Evolutionary conservation across 345 rosid species (phyloP), one percentile per base, ranked within the genome.

Genomic region (Citrus sp.): DNA sequence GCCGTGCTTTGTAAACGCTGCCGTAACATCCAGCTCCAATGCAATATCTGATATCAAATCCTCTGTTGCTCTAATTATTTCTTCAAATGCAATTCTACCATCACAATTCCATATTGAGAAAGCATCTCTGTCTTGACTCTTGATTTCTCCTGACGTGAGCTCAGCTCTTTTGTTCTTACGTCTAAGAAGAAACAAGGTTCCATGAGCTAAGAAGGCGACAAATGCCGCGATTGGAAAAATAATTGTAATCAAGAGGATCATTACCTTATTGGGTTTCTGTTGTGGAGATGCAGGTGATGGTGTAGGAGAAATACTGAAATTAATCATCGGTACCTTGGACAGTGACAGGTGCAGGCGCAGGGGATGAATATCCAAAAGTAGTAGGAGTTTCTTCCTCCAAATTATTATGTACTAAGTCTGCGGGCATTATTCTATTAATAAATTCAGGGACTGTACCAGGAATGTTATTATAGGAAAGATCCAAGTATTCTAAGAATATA

Each of bases 21-120:
- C 28, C 51, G 7, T 67, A 35, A 21, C 16, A 28, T n/a, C 51
- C 51, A 22, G 70, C 22, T 19, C 51, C 70, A 9, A 67, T 37
- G 51, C 27, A 67, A 22, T 67, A 67, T 67, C 22, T 37, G 22
- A 74, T 38, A 62, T 73, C 78, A 60, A 79, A 18, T 74, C 78
- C 62, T 80, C 75, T 2, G 49, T 67, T 1, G 70, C 70, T 37
- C 4, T 27, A 24, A 67, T n/a, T 2, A 38, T 19, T 0, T 38
- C 54, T 19, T 67, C 54, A 4, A 22, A 67, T 22, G 71, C 54
- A 37, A 38, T 37, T 38, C 12, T 38, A 4, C 71, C 54, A 37
- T 38, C 71, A 37, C 10, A 67, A 67, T 67, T 37, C 71, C 54
- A 67, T 8, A 67, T n/a, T 67, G 71, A 67, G 12, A 67, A 22